Evolutionary conservation across 2,329 filamentous ascomycete genomes (phyloP), one percentile per base, ranked within the genome.

Genomic region (Trichophyton equinum): DNA sequence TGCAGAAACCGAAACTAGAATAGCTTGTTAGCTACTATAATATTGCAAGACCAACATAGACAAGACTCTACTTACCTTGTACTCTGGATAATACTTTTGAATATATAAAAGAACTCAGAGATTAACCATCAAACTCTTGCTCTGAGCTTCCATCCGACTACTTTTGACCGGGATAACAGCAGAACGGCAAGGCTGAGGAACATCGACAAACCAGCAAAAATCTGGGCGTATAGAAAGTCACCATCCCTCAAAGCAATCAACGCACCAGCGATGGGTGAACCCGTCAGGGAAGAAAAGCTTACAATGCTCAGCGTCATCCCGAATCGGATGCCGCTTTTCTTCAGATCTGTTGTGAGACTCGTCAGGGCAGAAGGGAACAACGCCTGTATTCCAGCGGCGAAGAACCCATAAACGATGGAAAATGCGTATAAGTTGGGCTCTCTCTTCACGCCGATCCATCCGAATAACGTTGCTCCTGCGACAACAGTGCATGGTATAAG

Each of bases 321-420:
- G 70, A 82, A 80, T n/a, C 81, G 72, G n/a, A 80, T 77, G 0
- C 81, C 81, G 4, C 74, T 72, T 68, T 81, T 82, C 63, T 76
- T 76, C 62, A 81, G 61, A 66, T 83, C 79, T 0, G 75, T 75
- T 0, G 79, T 82, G 61, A 84, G 71, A 47, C 79, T 80, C 57
- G 78, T 80, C 47, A 87, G 67, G 0, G 80, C 81, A 0, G 85
- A 83, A 0, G 86, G 85, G 66, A 88, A 88, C 9, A 89, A 69
- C 5, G 80, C 79, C 71, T 88, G 85, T 55, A 88, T 81, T 0
- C 78, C 83, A 0, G 84, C 85, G 0, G 79, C 82, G 1, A 79
- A 79, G 56, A 88, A 76, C 1, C 87, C 87, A 67, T 86, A 88
- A 61, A 85, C 76, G 0, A 78, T 74, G 0, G 81, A 75, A 78